These are phyloP conservation scores for Penicillium vulpinum DNA, from an alignment of 2,329 filamentous ascomycete genomes.

Conservation along the genomic window DNA sequence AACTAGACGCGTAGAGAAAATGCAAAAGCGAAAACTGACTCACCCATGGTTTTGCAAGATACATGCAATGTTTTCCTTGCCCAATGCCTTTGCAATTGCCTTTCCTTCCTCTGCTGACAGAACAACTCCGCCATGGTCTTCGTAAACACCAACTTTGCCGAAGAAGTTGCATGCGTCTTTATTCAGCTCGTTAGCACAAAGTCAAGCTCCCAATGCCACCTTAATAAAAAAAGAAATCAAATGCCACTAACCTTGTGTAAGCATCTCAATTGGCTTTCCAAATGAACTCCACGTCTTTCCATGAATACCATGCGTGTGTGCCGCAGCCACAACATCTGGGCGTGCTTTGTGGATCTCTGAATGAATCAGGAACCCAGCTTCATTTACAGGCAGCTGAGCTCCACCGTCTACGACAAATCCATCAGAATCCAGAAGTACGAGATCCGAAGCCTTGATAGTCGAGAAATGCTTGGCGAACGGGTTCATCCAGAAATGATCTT, in stretches of 20 bases:
- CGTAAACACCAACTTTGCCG: slow-evolving; percentile 40
- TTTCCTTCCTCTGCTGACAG: slow-evolving; percentile 43
- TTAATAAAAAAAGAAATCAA: not conserved
- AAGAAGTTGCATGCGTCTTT: slow-evolving; percentile 42
- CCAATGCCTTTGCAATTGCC: slow-evolving; percentile 41
- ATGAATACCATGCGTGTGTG: slow-evolving; percentile 60
- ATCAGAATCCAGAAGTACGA: slow-evolving; percentile 43
- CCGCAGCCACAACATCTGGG: slow-evolving; percentile 59
- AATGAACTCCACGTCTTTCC: slow-evolving; percentile 64
- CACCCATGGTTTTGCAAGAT: slow-evolving; percentile 46
- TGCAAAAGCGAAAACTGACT: not conserved
- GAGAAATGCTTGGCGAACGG: slow-evolving; percentile 44
- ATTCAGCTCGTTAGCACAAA: not conserved
- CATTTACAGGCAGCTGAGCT: slow-evolving; percentile 41
- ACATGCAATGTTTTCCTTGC: slow-evolving; percentile 43
- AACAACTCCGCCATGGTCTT: slow-evolving; percentile 44
- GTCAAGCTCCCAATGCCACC: not conserved
- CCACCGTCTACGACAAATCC: slow-evolving; percentile 45
- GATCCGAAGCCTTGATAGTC: slow-evolving; percentile 43
- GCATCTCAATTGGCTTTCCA: slow-evolving; percentile 59
- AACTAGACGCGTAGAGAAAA: slow-evolving; percentile 14
- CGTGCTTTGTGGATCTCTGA: slow-evolving; percentile 60
- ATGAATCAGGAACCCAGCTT: slow-evolving; percentile 61
- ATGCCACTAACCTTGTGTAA: slow-evolving; percentile 55
- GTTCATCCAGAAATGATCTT: slow-evolving; percentile 45